phyloP scores from a whole-genome alignment of 2,329 filamentous ascomycete species.

The Drechslerella dactyloides region DNA sequence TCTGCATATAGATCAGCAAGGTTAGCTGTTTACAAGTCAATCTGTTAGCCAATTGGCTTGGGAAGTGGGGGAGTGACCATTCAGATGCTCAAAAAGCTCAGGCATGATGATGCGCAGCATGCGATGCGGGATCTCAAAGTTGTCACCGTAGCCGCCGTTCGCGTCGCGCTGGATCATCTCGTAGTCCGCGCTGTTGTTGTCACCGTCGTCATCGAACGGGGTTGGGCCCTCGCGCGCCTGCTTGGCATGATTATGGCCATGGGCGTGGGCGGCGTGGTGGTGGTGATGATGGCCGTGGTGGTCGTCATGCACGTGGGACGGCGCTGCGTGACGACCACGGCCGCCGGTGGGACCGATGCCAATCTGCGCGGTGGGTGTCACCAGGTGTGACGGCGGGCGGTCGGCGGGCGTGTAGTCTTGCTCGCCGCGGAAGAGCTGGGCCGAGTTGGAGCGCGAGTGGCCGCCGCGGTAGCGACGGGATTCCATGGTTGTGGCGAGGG shows the following conservation, averaged over 20 bases:
- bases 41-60: neutral
- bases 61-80: neutral
- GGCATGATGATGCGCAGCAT: conserved; percentile 48
- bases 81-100: conserved; percentile 48
- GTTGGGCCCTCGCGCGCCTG: conserved; percentile 30
- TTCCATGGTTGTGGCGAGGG: too few relatives aligned
- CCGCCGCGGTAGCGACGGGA: conserved; percentile 42
- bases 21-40: conserved; percentile 5
- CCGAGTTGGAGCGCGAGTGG: conserved; percentile 42
- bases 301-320: conserved; percentile 39
- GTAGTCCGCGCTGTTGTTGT: conserved; percentile 25
- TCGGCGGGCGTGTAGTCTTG: conserved; percentile 40
- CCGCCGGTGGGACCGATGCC: conserved; percentile 63
- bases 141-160: conserved; percentile 44
- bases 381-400: conserved; percentile 48
- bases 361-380: conserved; percentile 62
- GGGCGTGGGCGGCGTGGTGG: conserved; percentile 26
- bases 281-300: conserved; percentile 13
- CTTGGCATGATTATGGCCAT: conserved; percentile 23
- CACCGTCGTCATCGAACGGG: conserved; percentile 41
- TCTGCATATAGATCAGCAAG: conserved; percentile 27
- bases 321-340: conserved; percentile 65
- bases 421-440: conserved; percentile 35
- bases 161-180: conserved; percentile 45
- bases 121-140: conserved; percentile 57